phyloP scores from a whole-genome alignment of 2,329 filamentous ascomycete genomes.

The Stemphylium vesicarium region DNA sequence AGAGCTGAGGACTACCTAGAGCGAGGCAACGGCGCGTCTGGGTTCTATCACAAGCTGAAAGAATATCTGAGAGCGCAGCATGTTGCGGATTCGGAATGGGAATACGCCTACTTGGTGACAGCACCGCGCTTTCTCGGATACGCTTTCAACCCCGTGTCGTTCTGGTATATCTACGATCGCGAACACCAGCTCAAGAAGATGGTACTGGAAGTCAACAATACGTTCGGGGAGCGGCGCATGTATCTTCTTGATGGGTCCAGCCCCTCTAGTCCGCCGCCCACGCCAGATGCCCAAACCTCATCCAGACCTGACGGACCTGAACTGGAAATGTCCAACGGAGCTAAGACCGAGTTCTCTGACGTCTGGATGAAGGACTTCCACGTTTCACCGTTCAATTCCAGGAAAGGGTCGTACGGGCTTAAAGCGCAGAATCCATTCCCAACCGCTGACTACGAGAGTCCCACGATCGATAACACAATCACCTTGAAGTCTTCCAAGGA shows the following conservation, averaged over 20 bases:
- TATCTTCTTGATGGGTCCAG: conserved; percentile 61
- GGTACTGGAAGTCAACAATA: conserved; percentile 78
- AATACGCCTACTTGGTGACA: conserved; percentile 73
- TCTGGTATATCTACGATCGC: conserved; percentile 76
- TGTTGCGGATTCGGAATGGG: conserved; percentile 65
- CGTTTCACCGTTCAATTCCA: conserved; percentile 74
- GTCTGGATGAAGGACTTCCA: conserved; percentile 75
- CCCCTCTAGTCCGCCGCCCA: conserved; percentile 36
- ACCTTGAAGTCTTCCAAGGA: conserved; percentile 66
- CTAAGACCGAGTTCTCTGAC: conserved; percentile 53
- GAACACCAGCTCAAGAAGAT: conserved; percentile 66
- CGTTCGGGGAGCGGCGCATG: conserved; percentile 73
- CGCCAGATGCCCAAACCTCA: conserved; percentile 16
- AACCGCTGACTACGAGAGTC: conserved; percentile 33
- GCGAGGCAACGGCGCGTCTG: conserved; percentile 59
- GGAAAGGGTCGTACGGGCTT: conserved; percentile 57
- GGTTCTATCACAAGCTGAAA: conserved; percentile 68
- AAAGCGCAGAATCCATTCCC: conserved; percentile 55
- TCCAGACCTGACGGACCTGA: conserved; percentile 6
- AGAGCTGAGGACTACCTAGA: conserved; percentile 67
- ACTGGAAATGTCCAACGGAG: background rate
- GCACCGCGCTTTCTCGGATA: conserved; percentile 72
- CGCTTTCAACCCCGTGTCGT: conserved; percentile 76
- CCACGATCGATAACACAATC: conserved; percentile 64
- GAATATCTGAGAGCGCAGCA: conserved; percentile 65